phyloP scores from a whole-genome alignment of 495 filamentous ascomycete species.

The Podospora australis region DNA sequence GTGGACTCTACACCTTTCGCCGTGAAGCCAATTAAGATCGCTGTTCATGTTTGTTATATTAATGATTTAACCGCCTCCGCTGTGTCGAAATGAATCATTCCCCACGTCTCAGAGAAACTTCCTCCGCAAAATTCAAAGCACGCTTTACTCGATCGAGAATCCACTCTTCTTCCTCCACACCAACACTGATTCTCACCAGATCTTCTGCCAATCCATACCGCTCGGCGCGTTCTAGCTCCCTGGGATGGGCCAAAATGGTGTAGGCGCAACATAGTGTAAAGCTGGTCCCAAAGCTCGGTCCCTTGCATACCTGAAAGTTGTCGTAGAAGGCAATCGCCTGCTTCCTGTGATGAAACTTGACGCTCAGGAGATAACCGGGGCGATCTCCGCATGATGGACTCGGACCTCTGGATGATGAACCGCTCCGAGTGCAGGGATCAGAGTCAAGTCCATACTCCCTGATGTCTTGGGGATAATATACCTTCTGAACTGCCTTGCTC shows the following conservation, averaged over 20 bases:
- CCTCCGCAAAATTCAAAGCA: slow-evolving; percentile 10
- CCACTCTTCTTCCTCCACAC: slow-evolving; percentile 21
- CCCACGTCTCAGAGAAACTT: too few relatives aligned
- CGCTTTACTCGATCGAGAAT: slow-evolving; percentile 10
- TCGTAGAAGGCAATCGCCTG: slow-evolving; percentile 21
- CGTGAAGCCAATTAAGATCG: too few relatives aligned
- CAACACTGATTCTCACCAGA: slow-evolving; percentile 27
- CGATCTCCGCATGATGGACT: too few relatives aligned
- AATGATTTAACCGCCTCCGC: too few relatives aligned
- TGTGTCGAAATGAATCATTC: too few relatives aligned
- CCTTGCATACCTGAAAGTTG: slow-evolving; percentile 20
- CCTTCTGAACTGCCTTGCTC: slow-evolving; percentile 4
- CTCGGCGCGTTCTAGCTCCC: slow-evolving; percentile 21
- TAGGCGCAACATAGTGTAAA: slow-evolving; percentile 27
- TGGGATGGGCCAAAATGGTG: slow-evolving; percentile 22
- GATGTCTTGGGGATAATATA: too few relatives aligned
- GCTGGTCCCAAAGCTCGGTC: slow-evolving; percentile 25
- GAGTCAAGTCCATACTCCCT: too few relatives aligned
- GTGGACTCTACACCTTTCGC: too few relatives aligned
- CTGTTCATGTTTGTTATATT: too few relatives aligned
- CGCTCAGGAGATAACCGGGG: slow-evolving; percentile 22
- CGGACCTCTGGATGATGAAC: too few relatives aligned
- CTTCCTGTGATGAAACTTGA: slow-evolving; percentile 7
- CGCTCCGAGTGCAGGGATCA: too few relatives aligned
- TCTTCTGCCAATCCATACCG: slow-evolving; percentile 24